These are phyloP conservation scores for Oenanthe sinensis DNA, from an alignment of 129 eudicot genomes.

Conservation along the genomic window DNA sequence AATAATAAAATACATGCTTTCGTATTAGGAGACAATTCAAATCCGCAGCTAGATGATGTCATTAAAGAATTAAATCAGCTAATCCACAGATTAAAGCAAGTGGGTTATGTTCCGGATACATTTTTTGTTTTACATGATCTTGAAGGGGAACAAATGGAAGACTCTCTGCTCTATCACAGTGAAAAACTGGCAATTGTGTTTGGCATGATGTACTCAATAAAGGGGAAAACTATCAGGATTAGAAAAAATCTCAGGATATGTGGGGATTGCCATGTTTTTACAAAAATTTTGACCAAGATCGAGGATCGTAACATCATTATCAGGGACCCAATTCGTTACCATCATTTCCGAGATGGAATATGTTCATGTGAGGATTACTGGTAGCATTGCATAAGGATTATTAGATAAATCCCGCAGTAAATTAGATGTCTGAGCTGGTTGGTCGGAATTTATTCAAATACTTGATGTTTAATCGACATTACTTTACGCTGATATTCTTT, in stretches of 20 bases:
- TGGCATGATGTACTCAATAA: constrained; percentile 5
- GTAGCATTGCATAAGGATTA: neutral
- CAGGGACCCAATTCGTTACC: constrained; percentile 12
- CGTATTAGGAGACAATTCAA: constrained; percentile 7
- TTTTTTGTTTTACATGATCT: constrained; percentile 1
- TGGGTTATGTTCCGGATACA: constrained; percentile 8
- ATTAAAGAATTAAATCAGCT: neutral
- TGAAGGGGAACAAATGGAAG: constrained; percentile 10
- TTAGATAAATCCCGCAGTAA: neutral
- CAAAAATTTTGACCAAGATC: constrained; percentile 5
- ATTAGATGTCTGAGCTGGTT: neutral
- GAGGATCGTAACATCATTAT: constrained; percentile 5
- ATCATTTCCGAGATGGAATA: constrained; percentile 5
- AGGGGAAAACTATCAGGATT: constrained; percentile 2
- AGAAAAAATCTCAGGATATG: constrained; percentile 6
- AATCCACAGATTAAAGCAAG: constrained; percentile 6
- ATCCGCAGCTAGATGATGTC: neutral
- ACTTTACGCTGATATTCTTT: neutral
- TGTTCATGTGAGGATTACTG: constrained; percentile 9
- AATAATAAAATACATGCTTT: constrained; percentile 4
- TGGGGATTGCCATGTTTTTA: neutral
- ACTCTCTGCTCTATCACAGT: constrained; percentile 4
- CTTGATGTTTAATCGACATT: too few species aligned
- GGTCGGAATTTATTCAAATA: neutral
- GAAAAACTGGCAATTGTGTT: constrained; percentile 10